Percentiles rank a stretch among this genome's conserved stretches.
These are phyloP conservation scores for Scheffersomyces amazonensis DNA, from an alignment of 805 yeast genomes.

Conservation along the genomic window DNA sequence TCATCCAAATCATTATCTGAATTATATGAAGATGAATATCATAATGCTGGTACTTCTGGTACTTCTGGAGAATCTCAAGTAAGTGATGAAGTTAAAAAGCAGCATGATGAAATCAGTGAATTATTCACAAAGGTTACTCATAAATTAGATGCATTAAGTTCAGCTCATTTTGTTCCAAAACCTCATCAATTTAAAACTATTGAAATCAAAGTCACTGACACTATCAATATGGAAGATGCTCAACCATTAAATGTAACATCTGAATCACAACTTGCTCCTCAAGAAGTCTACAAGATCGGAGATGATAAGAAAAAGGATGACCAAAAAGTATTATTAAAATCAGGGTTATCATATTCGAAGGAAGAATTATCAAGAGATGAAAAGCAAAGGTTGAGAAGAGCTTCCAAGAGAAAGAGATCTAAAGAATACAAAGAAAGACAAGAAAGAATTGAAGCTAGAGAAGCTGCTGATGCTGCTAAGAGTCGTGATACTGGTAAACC, in stretches of 20 bases:
- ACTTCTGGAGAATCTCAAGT: conserved; percentile 37
- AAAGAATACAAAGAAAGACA: conserved; percentile 44
- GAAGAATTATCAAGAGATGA: conserved; percentile 83
- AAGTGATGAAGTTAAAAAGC: conserved; percentile 62
- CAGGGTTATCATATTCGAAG: conserved; percentile 78
- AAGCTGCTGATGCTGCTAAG: conserved; percentile 27
- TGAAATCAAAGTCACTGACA: conserved; percentile 65
- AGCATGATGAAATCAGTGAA: conserved; percentile 75
- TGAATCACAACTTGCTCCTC: conserved; percentile 85
- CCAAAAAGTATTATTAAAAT: conserved; percentile 53
- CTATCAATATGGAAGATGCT: conserved; percentile 88
- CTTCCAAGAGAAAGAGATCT: conserved; percentile 77
- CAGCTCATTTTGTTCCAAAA: conserved; percentile 94
- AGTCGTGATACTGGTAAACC: conserved; percentile 11
- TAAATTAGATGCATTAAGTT: conserved; percentile 81
- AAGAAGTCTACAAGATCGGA: conserved; percentile 71
- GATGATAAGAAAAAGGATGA: conserved; percentile 36
- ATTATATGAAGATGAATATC: conserved; percentile 82
- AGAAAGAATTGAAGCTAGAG: conserved; percentile 23
- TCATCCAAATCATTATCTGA: conserved; percentile 88
- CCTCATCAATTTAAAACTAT: conserved; percentile 72
- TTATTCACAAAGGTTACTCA: conserved; percentile 61
- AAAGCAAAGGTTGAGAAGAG: conserved; percentile 81
- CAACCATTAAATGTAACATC: conserved; percentile 83
- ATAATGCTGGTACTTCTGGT: conserved; percentile 28